Evolutionary conservation across 106 monocot species (phyloP).

Genomic region (Agapanthus africanus): DNA sequence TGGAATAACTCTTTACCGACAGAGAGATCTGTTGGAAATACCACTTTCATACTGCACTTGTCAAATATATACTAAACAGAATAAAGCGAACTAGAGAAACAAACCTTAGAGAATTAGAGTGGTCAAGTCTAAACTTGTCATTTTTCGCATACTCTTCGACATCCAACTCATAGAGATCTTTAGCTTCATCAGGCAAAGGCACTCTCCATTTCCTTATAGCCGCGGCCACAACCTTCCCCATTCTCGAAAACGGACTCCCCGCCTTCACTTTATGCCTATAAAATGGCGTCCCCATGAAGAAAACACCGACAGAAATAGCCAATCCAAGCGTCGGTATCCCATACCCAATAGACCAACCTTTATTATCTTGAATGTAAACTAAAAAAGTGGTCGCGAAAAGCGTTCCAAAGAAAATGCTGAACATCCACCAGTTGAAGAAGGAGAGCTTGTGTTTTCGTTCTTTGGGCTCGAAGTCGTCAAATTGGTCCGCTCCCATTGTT

Average conservation of each 20-base stretch:
- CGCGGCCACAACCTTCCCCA: conserved; percentile 36
- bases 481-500: conserved; percentile 87
- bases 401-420: conserved; percentile 77
- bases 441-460: conserved; percentile 66
- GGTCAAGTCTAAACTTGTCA: conserved; percentile 17
- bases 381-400: conserved; percentile 68
- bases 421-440: conserved; percentile 99
- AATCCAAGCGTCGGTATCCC: conserved; percentile 20
- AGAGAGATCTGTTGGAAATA: not conserved
- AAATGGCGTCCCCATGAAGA: conserved; percentile 36
- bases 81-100: not conserved
- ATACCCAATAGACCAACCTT: conserved; percentile 54
- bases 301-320: conserved; percentile 17
- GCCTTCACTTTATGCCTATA: conserved; percentile 39
- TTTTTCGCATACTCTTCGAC: conserved; percentile 14
- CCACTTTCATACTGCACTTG: not conserved
- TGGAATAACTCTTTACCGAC: not conserved
- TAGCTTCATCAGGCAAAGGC: conserved; percentile 25
- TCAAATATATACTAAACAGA: not conserved
- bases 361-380: conserved; percentile 73
- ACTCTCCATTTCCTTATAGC: conserved; percentile 36
- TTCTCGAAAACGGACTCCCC: conserved; percentile 39
- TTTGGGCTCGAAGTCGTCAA: conserved; percentile 61
- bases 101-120: conserved; percentile 32
- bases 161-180: conserved; percentile 35